Conservation (phyloP, 2,329 filamentous ascomycete species). For the Penicillium digitatum region DNA sequence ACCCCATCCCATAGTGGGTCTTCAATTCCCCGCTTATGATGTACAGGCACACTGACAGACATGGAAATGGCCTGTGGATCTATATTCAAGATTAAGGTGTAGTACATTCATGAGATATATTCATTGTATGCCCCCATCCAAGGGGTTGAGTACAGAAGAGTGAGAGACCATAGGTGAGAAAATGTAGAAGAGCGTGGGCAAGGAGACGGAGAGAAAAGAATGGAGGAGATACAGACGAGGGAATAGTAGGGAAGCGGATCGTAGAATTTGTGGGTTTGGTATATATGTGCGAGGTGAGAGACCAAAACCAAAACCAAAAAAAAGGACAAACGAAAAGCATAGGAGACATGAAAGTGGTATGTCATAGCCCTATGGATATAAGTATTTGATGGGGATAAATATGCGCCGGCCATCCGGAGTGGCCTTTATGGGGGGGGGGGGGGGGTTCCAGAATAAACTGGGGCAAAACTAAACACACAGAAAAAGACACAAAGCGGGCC, state of each 20-base stretch:
- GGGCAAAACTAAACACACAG: slow-evolving; percentile 1
- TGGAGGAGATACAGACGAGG: slow-evolving; percentile 16
- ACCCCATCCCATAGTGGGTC: slow-evolving; percentile 1
- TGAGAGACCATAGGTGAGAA: slow-evolving; percentile 10
- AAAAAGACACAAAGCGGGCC: slow-evolving; percentile 12
- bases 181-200: slow-evolving; percentile 3
- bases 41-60: background rate
- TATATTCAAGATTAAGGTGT: background rate
- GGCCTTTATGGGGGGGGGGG: slow-evolving; percentile 24
- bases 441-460: slow-evolving; percentile 19
- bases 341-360: background rate
- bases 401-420: slow-evolving; percentile 21
- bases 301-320: background rate
- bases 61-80: background rate
- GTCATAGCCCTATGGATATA: slow-evolving; percentile 7
- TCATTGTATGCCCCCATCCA: slow-evolving; percentile 23
- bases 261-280: slow-evolving; percentile 16
- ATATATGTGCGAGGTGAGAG: slow-evolving; percentile 21
- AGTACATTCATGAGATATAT: slow-evolving; percentile 21
- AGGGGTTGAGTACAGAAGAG: slow-evolving; percentile 18
- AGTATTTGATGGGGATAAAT: slow-evolving; percentile 14
- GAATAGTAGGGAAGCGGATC: slow-evolving; percentile 9
- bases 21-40: background rate
- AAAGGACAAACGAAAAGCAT: slow-evolving; percentile 6
- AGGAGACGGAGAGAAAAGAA: slow-evolving; percentile 6